phyloP scores from a whole-genome alignment of 1,284 basidiomycete genomes.

The Fomitopsis schrenkii region DNA sequence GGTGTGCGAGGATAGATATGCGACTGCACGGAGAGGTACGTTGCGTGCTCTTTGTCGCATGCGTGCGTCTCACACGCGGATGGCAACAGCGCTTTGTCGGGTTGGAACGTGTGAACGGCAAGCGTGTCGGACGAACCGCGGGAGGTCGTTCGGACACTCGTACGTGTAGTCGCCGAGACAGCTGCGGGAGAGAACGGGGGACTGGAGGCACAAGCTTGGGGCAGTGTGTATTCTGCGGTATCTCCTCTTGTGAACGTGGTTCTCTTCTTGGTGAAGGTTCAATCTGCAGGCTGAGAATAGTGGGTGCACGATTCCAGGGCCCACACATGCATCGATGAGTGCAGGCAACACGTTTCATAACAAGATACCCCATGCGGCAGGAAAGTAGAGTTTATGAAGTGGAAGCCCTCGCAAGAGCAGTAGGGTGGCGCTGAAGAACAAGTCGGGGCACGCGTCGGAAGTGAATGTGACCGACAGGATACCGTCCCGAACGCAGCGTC shows the following conservation, averaged over 20 bases:
- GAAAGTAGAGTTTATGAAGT: neutral
- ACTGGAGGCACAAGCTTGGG: neutral
- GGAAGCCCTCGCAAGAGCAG: neutral
- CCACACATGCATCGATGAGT: constrained; percentile 6
- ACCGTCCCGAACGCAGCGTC: constrained; percentile 6
- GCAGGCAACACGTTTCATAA: neutral
- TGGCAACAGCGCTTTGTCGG: neutral
- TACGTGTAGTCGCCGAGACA: neutral
- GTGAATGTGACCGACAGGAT: constrained; percentile 1
- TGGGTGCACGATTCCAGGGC: neutral
- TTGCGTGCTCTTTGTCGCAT: neutral
- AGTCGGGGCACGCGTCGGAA: neutral
- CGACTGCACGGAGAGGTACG: constrained; percentile 1
- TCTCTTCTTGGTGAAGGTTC: neutral
- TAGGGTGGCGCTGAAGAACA: constrained; percentile 1
- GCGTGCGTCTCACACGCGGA: neutral
- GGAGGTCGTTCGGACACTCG: neutral
- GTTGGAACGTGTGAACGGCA: constrained; percentile 4
- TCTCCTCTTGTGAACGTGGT: constrained; percentile 3
- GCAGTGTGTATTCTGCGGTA: neutral
- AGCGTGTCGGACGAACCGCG: constrained; percentile 5
- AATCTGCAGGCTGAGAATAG: neutral
- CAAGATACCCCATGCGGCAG: constrained; percentile 3
- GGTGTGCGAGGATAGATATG: constrained; percentile 32
- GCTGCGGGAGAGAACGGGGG: neutral